Conservation (phyloP, 495 filamentous ascomycete species). For the Neurospora intermedia region DNA sequence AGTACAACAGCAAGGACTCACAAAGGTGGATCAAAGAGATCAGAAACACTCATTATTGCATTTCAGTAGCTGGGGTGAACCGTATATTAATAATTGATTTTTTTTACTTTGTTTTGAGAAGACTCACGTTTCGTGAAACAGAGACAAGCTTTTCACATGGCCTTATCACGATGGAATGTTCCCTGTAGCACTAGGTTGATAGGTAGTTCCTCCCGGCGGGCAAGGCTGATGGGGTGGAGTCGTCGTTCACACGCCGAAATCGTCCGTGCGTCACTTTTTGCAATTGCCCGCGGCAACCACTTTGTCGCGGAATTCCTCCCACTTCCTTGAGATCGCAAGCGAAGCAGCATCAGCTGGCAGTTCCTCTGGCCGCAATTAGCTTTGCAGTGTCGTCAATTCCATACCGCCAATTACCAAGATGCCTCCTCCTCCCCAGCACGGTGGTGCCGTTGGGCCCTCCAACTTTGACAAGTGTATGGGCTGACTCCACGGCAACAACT, state of each 20-base stretch:
- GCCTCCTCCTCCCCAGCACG: conserved; percentile 37
- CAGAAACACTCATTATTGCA: too few species aligned
- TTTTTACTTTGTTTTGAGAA: not conserved
- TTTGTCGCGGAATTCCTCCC: conserved; percentile 1
- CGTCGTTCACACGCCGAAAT: not conserved
- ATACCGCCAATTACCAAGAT: conserved; percentile 19
- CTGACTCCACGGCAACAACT: not conserved
- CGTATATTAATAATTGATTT: not conserved
- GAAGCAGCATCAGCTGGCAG: not conserved
- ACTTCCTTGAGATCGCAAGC: not conserved
- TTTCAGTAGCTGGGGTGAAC: not conserved
- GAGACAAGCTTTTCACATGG: not conserved
- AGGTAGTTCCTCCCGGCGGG: not conserved
- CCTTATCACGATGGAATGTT: not conserved
- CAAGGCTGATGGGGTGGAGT: not conserved
- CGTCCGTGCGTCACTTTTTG: conserved; percentile 11
- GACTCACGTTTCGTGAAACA: not conserved
- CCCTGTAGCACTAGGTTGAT: not conserved
- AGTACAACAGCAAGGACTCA: not conserved
- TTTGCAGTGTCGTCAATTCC: not conserved
- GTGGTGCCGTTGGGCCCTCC: conserved; percentile 52
- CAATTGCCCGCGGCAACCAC: conserved; percentile 12
- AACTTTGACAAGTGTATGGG: conserved; percentile 81
- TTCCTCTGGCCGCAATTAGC: conserved; percentile 1
- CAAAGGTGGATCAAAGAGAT: too few species aligned